Percentiles rank a stretch among this genome's conserved stretches.
Conservation (phyloP, 345 rosid genomes). For the Limnanthes douglasii region DNA sequence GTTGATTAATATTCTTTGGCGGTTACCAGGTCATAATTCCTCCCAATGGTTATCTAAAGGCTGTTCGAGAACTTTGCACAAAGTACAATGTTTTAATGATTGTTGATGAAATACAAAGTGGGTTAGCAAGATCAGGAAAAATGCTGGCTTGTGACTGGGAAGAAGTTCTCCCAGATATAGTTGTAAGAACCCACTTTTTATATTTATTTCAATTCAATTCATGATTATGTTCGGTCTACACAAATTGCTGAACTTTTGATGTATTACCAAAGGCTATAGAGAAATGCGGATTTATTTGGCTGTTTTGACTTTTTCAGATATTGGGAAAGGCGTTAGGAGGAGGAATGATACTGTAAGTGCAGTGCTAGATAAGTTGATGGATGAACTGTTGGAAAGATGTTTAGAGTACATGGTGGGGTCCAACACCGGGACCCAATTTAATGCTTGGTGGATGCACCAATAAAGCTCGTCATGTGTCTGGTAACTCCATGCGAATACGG, state of each 20-base stretch:
- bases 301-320: constrained; percentile 24
- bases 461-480: too few species aligned
- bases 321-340: constrained; percentile 98
- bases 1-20: too few species aligned
- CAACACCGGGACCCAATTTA: too few species aligned
- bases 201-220: not conserved
- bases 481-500: too few species aligned
- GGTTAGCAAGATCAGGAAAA: constrained; percentile 76
- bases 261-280: not conserved
- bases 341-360: constrained; percentile 96
- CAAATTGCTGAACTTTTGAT: too few species aligned
- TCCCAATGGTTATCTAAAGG: constrained; percentile 64
- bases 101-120: constrained; percentile 95
- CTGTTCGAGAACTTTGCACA: constrained; percentile 78
- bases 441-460: too few species aligned
- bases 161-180: constrained; percentile 73
- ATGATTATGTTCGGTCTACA: not conserved
- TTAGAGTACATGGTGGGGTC: too few species aligned
- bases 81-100: constrained; percentile 77
- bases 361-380: too few species aligned
- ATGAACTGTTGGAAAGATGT: too few species aligned
- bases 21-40: constrained; percentile 64
- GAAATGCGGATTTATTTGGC: constrained; percentile 4
- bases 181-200: constrained; percentile 29
- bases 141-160: constrained; percentile 98